These are phyloP conservation scores for Saxispiralis lemnorum DNA, from an alignment of 495 filamentous ascomycete genomes.

Conservation along the genomic window DNA sequence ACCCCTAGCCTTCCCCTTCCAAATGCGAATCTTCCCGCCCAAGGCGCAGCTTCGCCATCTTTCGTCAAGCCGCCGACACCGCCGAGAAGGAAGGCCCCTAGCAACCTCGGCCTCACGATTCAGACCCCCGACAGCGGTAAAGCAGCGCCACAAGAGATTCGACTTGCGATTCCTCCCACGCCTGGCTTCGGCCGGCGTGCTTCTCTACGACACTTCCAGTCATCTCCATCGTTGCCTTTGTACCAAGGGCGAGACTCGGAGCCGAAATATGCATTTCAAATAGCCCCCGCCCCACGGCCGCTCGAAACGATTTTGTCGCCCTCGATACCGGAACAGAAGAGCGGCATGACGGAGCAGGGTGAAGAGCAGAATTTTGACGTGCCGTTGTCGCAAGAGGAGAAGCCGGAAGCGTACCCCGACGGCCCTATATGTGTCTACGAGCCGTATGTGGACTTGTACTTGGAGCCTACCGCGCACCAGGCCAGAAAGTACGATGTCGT, in stretches of 20 bases:
- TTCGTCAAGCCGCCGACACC: constrained; percentile 61
- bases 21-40: constrained; percentile 26
- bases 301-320: constrained; percentile 14
- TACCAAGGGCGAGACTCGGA: constrained; percentile 2
- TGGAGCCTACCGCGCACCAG: constrained; percentile 76
- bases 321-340: constrained; percentile 4
- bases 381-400: constrained; percentile 58
- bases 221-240: constrained; percentile 46
- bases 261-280: background rate
- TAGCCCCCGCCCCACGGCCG: background rate
- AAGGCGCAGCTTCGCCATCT: constrained; percentile 63
- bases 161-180: constrained; percentile 25
- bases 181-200: constrained; percentile 21
- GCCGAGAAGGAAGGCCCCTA: constrained; percentile 49
- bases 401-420: constrained; percentile 79
- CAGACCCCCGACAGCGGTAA: constrained; percentile 36
- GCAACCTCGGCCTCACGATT: constrained; percentile 55
- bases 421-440: constrained; percentile 86
- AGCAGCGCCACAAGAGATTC: constrained; percentile 13
- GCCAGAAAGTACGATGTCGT: constrained; percentile 79
- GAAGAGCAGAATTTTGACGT: constrained; percentile 64
- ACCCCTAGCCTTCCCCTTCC: constrained; percentile 7
- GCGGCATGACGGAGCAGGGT: constrained; percentile 19
- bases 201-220: constrained; percentile 46
- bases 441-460: constrained; percentile 77